A percentile compares a stretch with the other conserved stretches of the same genome.
Conservation (phyloP, 306 rosid genomes). For the Medicago lupulina region DNA sequence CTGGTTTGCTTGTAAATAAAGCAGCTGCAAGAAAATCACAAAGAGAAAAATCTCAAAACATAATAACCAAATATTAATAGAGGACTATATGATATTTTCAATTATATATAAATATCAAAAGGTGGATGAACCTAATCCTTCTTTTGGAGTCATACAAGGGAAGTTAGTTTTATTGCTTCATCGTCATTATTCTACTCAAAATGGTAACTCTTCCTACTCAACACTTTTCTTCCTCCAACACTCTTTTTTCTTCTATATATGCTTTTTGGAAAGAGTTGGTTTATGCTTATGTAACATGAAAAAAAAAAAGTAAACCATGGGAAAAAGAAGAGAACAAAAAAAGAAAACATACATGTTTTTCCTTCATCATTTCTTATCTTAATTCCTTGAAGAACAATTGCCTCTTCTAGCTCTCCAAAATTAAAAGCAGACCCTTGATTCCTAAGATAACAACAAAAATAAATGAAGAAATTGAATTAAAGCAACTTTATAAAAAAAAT, state of each 20-base stretch:
- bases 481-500: constrained; percentile 15
- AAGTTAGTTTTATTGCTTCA: neutral
- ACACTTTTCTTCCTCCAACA: neutral
- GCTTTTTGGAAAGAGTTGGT: constrained; percentile 51
- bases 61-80: neutral
- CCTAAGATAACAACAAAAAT: constrained; percentile 41
- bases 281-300: constrained; percentile 60
- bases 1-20: constrained; percentile 80
- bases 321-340: constrained; percentile 13
- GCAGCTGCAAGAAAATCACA: constrained; percentile 63
- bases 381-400: constrained; percentile 78
- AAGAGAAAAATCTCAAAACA: constrained; percentile 51
- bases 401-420: constrained; percentile 96
- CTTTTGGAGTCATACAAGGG: neutral
- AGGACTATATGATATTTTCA: constrained; percentile 22
- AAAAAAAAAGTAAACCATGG: constrained; percentile 39
- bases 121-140: constrained; percentile 31
- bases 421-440: constrained; percentile 79
- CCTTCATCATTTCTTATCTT: constrained; percentile 79
- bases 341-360: constrained; percentile 60
- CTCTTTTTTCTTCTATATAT: constrained; percentile 34
- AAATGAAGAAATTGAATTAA: constrained; percentile 24
- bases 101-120: constrained; percentile 22
- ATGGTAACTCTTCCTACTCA: constrained; percentile 52
- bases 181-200: constrained; percentile 60